phyloP scores from a whole-genome alignment of 2,329 filamentous ascomycete genomes.

The Scedosporium aurantiacum region DNA sequence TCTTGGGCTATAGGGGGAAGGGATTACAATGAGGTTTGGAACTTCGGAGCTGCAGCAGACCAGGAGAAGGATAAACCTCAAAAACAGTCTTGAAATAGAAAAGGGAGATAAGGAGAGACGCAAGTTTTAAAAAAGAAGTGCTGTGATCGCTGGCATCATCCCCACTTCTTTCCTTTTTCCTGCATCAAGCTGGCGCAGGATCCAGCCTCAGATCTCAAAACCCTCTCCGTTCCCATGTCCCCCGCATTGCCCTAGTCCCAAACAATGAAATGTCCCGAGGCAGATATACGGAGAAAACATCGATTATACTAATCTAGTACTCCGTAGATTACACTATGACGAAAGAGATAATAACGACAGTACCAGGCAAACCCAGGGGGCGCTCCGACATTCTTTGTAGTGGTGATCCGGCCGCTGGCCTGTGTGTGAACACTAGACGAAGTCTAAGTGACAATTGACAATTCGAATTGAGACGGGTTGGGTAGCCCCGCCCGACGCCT shows the following conservation, averaged over 20 bases:
- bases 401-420: too few relatives aligned
- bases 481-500: background rate
- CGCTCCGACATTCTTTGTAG: too few relatives aligned
- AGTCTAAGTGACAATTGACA: background rate
- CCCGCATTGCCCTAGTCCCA: background rate
- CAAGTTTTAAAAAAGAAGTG: background rate
- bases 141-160: background rate
- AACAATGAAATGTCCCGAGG: background rate
- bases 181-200: too few relatives aligned
- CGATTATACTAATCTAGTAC: background rate
- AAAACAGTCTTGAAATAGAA: background rate
- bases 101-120: background rate
- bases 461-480: background rate
- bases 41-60: background rate
- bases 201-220: too few relatives aligned
- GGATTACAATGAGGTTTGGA: background rate
- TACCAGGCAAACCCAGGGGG: too few relatives aligned
- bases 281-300: background rate
- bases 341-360: too few relatives aligned
- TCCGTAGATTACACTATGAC: too few relatives aligned
- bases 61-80: background rate
- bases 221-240: background rate
- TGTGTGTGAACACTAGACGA: background rate
- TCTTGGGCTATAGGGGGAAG: background rate
- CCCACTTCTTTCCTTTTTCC: background rate